A percentile compares a stretch with the other conserved stretches of the same genome.
Evolutionary conservation across 1,139 yeast species (phyloP).

Genomic region (Kodamaea fungicola): DNA sequence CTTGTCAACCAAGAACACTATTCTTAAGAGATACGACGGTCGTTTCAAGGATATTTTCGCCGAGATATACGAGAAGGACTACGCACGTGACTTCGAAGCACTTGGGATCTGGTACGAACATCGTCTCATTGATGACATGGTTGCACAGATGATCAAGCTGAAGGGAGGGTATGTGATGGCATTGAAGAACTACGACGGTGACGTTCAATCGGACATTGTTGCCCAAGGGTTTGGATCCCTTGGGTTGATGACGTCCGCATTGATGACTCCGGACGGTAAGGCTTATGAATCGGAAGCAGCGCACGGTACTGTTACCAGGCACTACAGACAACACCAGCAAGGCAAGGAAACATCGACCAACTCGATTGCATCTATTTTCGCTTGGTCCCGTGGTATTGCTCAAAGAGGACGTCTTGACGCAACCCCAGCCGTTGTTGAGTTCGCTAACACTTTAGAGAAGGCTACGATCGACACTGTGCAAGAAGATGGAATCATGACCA

Average conservation of each 20-base stretch:
- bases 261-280: constrained; percentile 92
- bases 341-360: constrained; percentile 98
- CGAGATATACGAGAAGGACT: constrained; percentile 67
- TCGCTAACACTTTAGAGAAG: constrained; percentile 73
- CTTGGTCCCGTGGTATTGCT: constrained; percentile 91
- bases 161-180: constrained; percentile 94
- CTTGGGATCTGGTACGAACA: constrained; percentile 92
- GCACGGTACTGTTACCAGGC: constrained; percentile 97
- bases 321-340: constrained; percentile 89
- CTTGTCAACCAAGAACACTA: constrained; percentile 90
- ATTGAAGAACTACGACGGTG: constrained; percentile 96
- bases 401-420: constrained; percentile 88
- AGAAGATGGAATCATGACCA: constrained; percentile 86
- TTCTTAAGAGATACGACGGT: constrained; percentile 90
- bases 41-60: constrained; percentile 92
- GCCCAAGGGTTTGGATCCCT: constrained; percentile 97
- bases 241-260: constrained; percentile 94
- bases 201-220: constrained; percentile 93
- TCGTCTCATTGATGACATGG: constrained; percentile 96
- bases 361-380: constrained; percentile 96
- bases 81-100: constrained; percentile 67
- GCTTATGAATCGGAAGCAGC: constrained; percentile 97
- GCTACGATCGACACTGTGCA: constrained; percentile 87
- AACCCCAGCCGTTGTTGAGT: constrained; percentile 78
- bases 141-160: constrained; percentile 95